These are phyloP conservation scores for Mycena sanguinolenta DNA, from an alignment of 768 basidiomycete species.

Conservation along the genomic window DNA sequence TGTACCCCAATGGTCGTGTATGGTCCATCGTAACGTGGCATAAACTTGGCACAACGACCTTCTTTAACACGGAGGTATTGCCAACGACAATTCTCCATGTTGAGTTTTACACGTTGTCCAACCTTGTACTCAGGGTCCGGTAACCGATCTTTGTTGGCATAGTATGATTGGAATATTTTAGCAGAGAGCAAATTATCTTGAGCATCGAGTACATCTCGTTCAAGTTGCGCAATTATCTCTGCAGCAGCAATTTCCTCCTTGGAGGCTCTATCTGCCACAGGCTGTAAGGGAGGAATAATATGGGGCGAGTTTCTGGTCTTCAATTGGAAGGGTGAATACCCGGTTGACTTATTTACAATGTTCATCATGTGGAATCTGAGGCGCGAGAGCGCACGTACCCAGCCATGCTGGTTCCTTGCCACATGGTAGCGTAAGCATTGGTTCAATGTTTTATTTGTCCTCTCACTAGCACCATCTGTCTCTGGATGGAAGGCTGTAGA, in stretches of 20 bases:
- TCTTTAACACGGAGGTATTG: slow-evolving; percentile 41
- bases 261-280: too few species aligned
- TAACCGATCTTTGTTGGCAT: slow-evolving; percentile 36
- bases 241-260: neutral
- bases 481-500: slow-evolving; percentile 52
- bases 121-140: slow-evolving; percentile 38
- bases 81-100: slow-evolving; percentile 38
- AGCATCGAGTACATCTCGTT: slow-evolving; percentile 39
- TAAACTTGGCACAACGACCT: slow-evolving; percentile 52
- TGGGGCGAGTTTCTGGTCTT: slow-evolving; percentile 38
- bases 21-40: slow-evolving; percentile 49
- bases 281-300: slow-evolving; percentile 37
- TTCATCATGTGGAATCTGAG: slow-evolving; percentile 50
- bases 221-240: slow-evolving; percentile 2
- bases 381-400: slow-evolving; percentile 40
- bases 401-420: slow-evolving; percentile 42
- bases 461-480: slow-evolving; percentile 47
- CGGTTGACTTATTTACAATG: slow-evolving; percentile 44
- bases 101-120: slow-evolving; percentile 49
- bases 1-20: slow-evolving; percentile 39
- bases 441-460: slow-evolving; percentile 43
- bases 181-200: slow-evolving; percentile 45
- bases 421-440: slow-evolving; percentile 42
- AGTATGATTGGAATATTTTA: slow-evolving; percentile 42
- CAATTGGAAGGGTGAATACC: slow-evolving; percentile 47